Conservation (phyloP, 176 grass and related monocot species). For the Elymus sibiricus region DNA sequence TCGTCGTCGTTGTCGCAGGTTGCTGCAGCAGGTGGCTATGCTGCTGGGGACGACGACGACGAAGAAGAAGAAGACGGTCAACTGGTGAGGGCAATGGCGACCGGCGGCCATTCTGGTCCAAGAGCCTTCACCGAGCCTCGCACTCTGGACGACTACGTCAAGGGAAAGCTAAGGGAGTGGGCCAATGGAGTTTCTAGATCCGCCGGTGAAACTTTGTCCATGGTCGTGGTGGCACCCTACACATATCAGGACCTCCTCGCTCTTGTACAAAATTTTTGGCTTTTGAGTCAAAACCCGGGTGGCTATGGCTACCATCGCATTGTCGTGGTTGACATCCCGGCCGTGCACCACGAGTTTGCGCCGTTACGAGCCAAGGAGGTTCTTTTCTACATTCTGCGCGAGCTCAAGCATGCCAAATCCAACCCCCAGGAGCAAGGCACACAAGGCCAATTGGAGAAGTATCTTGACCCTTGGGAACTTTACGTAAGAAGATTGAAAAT, state of each 20-base stretch:
- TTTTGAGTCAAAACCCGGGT: neutral
- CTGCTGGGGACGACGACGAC: neutral
- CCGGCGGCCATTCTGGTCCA: neutral
- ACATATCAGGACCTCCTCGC: too few relatives aligned
- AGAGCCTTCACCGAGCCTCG: neutral
- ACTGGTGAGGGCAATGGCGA: neutral
- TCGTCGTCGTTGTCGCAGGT: neutral
- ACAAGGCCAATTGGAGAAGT: neutral
- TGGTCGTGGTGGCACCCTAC: too few relatives aligned
- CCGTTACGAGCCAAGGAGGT: neutral
- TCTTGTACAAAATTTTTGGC: too few relatives aligned
- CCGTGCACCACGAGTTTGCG: neutral
- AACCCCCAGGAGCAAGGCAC: neutral
- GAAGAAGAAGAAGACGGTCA: neutral
- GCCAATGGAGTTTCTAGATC: accelerated
- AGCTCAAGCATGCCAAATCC: neutral
- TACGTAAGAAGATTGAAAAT: neutral
- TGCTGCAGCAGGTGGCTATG: neutral
- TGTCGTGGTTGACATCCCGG: neutral
- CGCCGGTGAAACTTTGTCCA: neutral
- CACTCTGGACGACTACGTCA: neutral
- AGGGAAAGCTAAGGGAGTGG: neutral
- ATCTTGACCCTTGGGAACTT: neutral
- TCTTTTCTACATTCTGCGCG: neutral
- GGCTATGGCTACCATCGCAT: neutral